Conservation (phyloP, 176 grass and related monocot genomes). For the Echinochloa phyllopogon region DNA sequence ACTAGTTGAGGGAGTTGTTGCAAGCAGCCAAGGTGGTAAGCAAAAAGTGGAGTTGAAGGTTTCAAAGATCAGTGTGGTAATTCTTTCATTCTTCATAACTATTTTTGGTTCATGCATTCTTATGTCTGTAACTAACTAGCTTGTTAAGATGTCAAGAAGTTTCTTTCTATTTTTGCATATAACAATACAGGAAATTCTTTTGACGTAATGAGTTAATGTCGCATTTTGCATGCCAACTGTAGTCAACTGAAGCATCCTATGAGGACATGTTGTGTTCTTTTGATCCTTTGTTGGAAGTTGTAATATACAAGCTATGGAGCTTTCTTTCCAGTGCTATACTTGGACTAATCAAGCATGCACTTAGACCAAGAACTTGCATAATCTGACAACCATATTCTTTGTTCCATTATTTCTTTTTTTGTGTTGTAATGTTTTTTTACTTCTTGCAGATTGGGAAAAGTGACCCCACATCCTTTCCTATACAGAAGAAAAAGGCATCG, state of each 20-base stretch:
- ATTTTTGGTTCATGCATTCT: neutral
- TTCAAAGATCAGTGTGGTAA: slow-evolving; percentile 82
- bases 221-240: slow-evolving; percentile 33
- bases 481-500: slow-evolving; percentile 92
- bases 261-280: neutral
- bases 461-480: slow-evolving; percentile 85
- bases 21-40: slow-evolving; percentile 90
- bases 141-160: slow-evolving; percentile 2
- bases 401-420: neutral
- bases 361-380: neutral
- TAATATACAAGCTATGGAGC: neutral
- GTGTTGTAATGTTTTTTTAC: slow-evolving; percentile 33
- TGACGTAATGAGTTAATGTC: slow-evolving; percentile 15
- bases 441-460: slow-evolving; percentile 90
- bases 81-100: slow-evolving; percentile 30
- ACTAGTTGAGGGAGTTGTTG: slow-evolving; percentile 78
- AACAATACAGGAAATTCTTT: neutral
- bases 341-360: neutral
- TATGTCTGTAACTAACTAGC: neutral
- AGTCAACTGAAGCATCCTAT: neutral
- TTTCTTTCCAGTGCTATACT: neutral
- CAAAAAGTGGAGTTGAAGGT: slow-evolving; percentile 97
- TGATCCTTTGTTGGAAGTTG: slow-evolving; percentile 9
- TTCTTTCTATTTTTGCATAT: neutral
- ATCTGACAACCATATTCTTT: neutral